Evolutionary conservation across 495 filamentous ascomycete genomes (phyloP), one percentile per base, ranked within the genome.

Genomic region (Emericellopsis terricola): DNA sequence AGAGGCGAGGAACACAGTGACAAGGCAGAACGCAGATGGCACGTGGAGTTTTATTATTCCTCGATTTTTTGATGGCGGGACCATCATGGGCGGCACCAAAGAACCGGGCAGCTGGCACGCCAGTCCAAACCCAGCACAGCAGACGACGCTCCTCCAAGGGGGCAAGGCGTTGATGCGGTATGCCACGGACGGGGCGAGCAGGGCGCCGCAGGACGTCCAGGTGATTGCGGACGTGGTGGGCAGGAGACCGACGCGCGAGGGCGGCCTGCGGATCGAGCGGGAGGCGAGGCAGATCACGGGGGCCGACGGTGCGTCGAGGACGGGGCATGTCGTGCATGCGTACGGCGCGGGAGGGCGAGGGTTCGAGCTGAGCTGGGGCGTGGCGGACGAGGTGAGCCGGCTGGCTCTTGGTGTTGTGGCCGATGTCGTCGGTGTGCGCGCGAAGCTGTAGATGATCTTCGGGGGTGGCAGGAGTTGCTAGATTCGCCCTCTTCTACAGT

Each of bases 301-400:
- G 0, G 7, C 17, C 4, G 33, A 27, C 13, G 13, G 16, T 3
- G 33, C 3, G 6, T 15, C 0, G 21, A 41, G 46, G 34, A 50
- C 50, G 15, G 23, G 23, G 6, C 23, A 26, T 26, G 48, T 76
- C 13, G 60, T 78, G 27, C 72, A 78, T 57, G 72, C 68, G 4
- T 78, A 76, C 47, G 73, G 73, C 10, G 52, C 69, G 36, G 73
- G 71, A 10, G 73, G 72, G 4, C 52, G 73, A 23, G 73, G 73
- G 0, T 76, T 62, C 40, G 62, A 64, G 50, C 37, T 63, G 8
- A 59, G 52, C 5, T 66, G 60, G 60, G 62, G 59, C 0, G 55
- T 60, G 16, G 62, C 62, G 0, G 51, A 60, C 19, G 51, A 34
- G 4, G 60, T 13, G 19, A 8, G 30, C 18, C 29, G 32, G 33